Base-by-base conservation (phyloP, 176 grass and related monocot genomes). In the Leersia perrieri region DNA sequence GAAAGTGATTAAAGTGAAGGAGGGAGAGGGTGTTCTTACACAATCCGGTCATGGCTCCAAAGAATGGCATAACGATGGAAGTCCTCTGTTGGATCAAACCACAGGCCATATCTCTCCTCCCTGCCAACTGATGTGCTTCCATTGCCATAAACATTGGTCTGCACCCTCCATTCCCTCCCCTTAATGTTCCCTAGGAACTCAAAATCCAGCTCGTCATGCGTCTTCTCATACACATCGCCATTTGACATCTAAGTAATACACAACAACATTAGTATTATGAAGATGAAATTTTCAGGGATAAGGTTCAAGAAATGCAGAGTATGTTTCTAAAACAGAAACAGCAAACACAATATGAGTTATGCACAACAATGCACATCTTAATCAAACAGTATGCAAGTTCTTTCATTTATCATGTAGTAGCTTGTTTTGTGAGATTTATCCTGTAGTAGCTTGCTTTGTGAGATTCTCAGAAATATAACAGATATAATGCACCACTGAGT, bases 131-230 rank as follows among this genome's bases (percentile, higher is more conserved):
- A 75, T 9, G 88, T 90, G 83, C 88, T 90, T 62, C 88, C 88
- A n/a, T 90, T 90, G 15, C 88, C 88, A 7, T 90, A 90, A 9
- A 90, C 70, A 9, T 90, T 90, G 34, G 88, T 90, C 49, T 90
- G 88, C 66, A 90, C 73, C n/a, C 88, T 79, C 88, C 88, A 90
- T 8, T 86, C 78, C 63, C 70, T 86, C 34, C 88, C 88, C 72
- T 70, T 86, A 32, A 82, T 80, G 79, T 90, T 86, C n/a, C 88
- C 83, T 33, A 90, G 72, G 83, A 90, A 90, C 78, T 90, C 88
- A 26, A 85, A 90, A 36, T 90, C 88, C 58, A 90, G 66, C 66
- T 90, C 88, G 60, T 90, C 88, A 29, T 90, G 88, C 33, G 79
- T 70, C 79, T 86, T 86, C 83, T 90, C 88, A n/a, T 78, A 86